Base-by-base conservation (phyloP, 805 yeast genomes). In the Teunomyces barrocoloradensis region DNA sequence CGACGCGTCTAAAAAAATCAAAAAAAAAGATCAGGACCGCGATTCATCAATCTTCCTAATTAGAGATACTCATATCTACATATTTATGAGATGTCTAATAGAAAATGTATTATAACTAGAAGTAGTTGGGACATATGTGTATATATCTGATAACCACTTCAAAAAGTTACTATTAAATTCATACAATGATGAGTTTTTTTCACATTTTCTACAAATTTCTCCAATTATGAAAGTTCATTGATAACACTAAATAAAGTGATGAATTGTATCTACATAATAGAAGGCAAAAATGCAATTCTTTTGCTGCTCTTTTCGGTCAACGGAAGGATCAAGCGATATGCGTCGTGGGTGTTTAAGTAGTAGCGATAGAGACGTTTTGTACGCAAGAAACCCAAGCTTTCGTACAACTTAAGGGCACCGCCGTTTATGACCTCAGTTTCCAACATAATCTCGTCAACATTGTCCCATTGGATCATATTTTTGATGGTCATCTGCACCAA, bases 281-380 rank as follows among this genome's bases (percentile, higher is more conserved):
- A 23, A 3, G 28, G 44, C 37, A 42, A 42, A 53, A 84, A 85
- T 0, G 82, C 79, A 1, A 87, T 72, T 48, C 94, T 64, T 21
- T 55, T 56, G 29, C 53, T 55, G 45, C 65, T 53, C 45, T 73
- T 81, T 20, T 80, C 82, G 2, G 87, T 82, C 13, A 94, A 60
- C 2, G 98, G 98, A 37, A 94, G 64, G 6, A 92, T 84, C 56
- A 94, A 73, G 53, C 97, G 78, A 63, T 77, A 92, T 0, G 99
- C 98, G 68, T 94, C 99, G 60, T 87, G 96, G 53, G 92, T 87
- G 63, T 91, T 92, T 58, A 92, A 65, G 61, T 94, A 94, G 72
- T 94, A 94, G 44, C 96, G 74, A 61, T 82, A 86, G 62, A 92
- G 76, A 48, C 98, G 73, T 57, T 89, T 86, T 43, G 82, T 75